phyloP scores from a whole-genome alignment of 176 grass and related monocot genomes.

The Luzula sylvatica region DNA sequence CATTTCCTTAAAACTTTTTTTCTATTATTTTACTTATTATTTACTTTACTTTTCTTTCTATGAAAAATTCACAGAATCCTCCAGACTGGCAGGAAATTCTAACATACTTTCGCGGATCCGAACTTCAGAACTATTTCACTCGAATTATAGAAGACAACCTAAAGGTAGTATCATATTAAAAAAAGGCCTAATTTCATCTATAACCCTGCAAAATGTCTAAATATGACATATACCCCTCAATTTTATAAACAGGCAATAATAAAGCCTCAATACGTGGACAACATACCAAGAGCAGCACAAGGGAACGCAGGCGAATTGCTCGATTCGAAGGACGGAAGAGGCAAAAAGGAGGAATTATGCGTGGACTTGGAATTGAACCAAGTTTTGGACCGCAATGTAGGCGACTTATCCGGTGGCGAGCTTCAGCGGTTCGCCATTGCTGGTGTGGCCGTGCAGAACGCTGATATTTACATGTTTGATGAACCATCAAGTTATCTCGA shows the following conservation, averaged over 20 bases:
- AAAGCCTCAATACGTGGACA: constrained; percentile 86
- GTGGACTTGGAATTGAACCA: constrained; percentile 53
- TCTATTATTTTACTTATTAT: constrained; percentile 18
- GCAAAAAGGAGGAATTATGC: constrained; percentile 38
- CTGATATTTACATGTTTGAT: constrained; percentile 66
- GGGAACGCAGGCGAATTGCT: constrained; percentile 42
- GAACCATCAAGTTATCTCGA: constrained; percentile 61
- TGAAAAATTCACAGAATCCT: constrained; percentile 61
- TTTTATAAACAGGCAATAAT: constrained; percentile 58
- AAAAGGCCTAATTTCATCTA: background rate
- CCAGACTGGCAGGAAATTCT: constrained; percentile 94
- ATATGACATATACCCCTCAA: background rate
- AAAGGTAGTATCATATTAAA: too few species aligned
- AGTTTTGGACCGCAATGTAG: constrained; percentile 49
- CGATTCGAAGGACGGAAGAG: constrained; percentile 25
- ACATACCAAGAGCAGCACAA: constrained; percentile 87
- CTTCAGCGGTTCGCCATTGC: constrained; percentile 79
- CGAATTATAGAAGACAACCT: constrained; percentile 86
- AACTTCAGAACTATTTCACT: constrained; percentile 93
- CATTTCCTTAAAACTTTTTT: background rate
- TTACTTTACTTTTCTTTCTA: too few species aligned
- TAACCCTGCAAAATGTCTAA: background rate
- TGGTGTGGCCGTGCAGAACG: constrained; percentile 43
- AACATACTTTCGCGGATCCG: constrained; percentile 79
- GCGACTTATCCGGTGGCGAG: constrained; percentile 69